These are phyloP conservation scores for Hymenoscyphus infarciens DNA, from an alignment of 2,329 filamentous ascomycete genomes.

Conservation along the genomic window DNA sequence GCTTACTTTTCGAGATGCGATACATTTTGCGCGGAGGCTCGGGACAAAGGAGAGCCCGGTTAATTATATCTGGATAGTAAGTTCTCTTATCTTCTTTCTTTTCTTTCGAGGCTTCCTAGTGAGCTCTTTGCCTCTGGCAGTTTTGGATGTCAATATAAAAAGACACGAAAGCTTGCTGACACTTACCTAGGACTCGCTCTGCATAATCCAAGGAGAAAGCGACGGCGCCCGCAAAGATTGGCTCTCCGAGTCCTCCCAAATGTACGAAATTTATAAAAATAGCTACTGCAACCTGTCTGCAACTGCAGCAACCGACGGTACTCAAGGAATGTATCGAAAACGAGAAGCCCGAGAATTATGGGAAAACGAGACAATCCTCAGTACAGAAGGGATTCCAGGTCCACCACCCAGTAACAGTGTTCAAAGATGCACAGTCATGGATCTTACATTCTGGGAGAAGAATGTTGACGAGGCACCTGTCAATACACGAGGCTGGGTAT, in stretches of 20 bases:
- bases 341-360: slow-evolving; percentile 7
- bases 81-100: background rate
- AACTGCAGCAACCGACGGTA: slow-evolving; percentile 11
- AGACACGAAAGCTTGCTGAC: background rate
- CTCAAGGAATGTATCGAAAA: slow-evolving; percentile 8
- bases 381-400: slow-evolving; percentile 10
- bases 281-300: slow-evolving; percentile 17
- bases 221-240: background rate
- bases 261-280: slow-evolving; percentile 17
- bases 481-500: slow-evolving; percentile 22
- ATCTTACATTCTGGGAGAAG: slow-evolving; percentile 15
- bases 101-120: background rate
- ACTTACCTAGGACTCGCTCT: slow-evolving; percentile 8
- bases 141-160: background rate
- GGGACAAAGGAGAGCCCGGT: background rate
- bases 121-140: background rate
- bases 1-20: slow-evolving; percentile 10
- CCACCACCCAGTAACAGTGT: background rate
- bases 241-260: slow-evolving; percentile 10
- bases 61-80: slow-evolving; percentile 14
- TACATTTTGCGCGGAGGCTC: slow-evolving; percentile 7
- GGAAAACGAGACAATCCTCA: slow-evolving; percentile 13
- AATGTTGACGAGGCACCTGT: slow-evolving; percentile 13
- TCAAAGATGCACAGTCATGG: slow-evolving; percentile 10
- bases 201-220: slow-evolving; percentile 7